phyloP scores from a whole-genome alignment of 257 asterid genomes.

The Nicotiana paniculata region DNA sequence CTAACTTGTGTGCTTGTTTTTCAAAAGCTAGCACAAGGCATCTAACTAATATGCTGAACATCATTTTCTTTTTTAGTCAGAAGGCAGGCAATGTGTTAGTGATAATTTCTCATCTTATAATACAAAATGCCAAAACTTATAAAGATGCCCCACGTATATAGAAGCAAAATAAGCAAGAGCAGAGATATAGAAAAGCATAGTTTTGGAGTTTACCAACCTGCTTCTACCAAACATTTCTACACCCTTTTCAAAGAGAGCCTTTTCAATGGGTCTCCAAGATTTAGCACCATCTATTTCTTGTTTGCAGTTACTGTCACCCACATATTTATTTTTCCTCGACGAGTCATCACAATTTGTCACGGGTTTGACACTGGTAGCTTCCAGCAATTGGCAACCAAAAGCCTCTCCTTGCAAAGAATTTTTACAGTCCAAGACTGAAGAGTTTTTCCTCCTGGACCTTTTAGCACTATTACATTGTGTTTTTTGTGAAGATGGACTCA shows the following conservation, averaged over 20 bases:
- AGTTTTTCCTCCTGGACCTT: conserved; percentile 53
- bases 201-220: conserved; percentile 52
- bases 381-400: conserved; percentile 22
- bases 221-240: conserved; percentile 74
- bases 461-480: conserved; percentile 43
- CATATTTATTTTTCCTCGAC: conserved; percentile 42
- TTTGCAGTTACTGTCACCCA: conserved; percentile 39
- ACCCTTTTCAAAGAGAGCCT: conserved; percentile 90
- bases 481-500: conserved; percentile 30
- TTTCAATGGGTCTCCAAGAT: conserved; percentile 88
- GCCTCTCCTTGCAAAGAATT: conserved; percentile 27
- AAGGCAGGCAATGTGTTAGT: background rate
- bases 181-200: conserved; percentile 12
- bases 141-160: background rate
- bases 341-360: conserved; percentile 32
- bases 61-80: background rate
- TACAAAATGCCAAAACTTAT: background rate
- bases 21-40: background rate
- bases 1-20: background rate
- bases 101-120: background rate
- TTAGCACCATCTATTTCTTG: conserved; percentile 42
- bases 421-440: conserved; percentile 13
- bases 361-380: conserved; percentile 13
- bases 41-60: background rate
- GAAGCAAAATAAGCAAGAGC: background rate